Evolutionary conservation across 306 rosid genomes (phyloP), one percentile per base, ranked within the genome.

Genomic region (Quercus suber): DNA sequence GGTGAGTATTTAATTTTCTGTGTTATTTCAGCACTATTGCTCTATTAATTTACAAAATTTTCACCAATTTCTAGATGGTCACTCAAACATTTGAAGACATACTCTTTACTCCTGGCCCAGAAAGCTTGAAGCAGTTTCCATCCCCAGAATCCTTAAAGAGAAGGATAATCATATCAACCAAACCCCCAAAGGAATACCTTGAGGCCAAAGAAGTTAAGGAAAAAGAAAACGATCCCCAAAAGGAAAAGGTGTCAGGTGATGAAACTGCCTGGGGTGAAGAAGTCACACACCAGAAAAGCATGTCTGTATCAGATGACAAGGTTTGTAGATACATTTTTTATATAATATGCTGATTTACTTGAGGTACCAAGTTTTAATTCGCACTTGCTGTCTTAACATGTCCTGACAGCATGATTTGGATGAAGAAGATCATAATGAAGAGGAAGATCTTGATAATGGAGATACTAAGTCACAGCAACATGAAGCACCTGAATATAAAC

Each of bases 131-230:
- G 84, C 96, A 96, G 75, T 96, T 96, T 83, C 99, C 92, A 82
- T 91, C 99, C 71, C 99, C 99, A 1, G 99, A 86, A 73, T 91
- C 90, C 61, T 85, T 96, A 37, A 96, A 90, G 86, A 86, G 43
- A 82, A 91, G 86, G 81, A 90, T 96, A 77, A 93, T 96, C 31
- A 88, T 96, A 82, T 96, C 99, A 56, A 96, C 99, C 65, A 96
- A 96, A 85, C 99, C 99, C n/a, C 99, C 99, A 69, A 89, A 90
- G 84, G 96, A 96, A 83, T 96, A 96, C 86, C 98, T 89, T 69
- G 92, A 84, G 85, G 82, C 84, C 28, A 91, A 90, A 79, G 95
- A 84, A 52, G 89, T 5, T 20, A 85, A 86, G 76, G 92, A 90
- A 60, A 86, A 81, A 14, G 92, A 79, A 73, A 83, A 75, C 45